Evolutionary conservation across 805 yeast species (phyloP).

Genomic region (Schwanniomyces occidentalis): DNA sequence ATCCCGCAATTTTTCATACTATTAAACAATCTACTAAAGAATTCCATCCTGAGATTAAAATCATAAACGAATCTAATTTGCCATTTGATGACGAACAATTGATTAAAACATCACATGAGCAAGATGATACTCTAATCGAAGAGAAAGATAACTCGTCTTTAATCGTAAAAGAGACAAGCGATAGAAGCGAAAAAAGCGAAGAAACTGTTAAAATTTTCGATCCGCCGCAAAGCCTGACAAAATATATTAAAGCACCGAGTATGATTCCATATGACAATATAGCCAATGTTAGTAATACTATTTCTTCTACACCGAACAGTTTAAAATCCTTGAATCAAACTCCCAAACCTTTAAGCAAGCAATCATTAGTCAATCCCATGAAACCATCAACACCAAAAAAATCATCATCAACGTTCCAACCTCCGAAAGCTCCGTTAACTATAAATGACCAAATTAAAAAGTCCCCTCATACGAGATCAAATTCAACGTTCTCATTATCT

Average conservation of each 20-base stretch:
- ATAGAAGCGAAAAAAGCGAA: no score
- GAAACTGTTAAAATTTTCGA: no score
- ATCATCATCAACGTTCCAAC: neutral
- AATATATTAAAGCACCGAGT: no score
- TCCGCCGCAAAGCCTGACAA: no score
- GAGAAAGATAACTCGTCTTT: neutral
- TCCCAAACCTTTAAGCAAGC: neutral
- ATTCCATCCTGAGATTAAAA: neutral
- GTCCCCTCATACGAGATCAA: conserved; percentile 22
- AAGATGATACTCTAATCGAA: conserved; percentile 22
- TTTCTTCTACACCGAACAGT: neutral
- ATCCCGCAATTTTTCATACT: no score
- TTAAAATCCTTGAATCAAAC: conserved; percentile 1
- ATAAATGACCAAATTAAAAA: neutral
- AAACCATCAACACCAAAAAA: neutral
- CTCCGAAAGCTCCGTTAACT: neutral
- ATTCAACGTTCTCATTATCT: conserved; percentile 18
- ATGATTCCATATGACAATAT: conserved; percentile 6
- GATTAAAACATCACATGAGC: conserved; percentile 11
- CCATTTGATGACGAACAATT: conserved; percentile 9
- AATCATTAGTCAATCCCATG: neutral
- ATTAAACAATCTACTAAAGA: neutral
- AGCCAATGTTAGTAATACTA: neutral
- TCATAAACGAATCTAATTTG: no score
- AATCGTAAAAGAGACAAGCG: neutral